These are phyloP conservation scores for Fragilaria crotonensis DNA, from an alignment of 108 stramenopile genomes.

Conservation along the genomic window DNA sequence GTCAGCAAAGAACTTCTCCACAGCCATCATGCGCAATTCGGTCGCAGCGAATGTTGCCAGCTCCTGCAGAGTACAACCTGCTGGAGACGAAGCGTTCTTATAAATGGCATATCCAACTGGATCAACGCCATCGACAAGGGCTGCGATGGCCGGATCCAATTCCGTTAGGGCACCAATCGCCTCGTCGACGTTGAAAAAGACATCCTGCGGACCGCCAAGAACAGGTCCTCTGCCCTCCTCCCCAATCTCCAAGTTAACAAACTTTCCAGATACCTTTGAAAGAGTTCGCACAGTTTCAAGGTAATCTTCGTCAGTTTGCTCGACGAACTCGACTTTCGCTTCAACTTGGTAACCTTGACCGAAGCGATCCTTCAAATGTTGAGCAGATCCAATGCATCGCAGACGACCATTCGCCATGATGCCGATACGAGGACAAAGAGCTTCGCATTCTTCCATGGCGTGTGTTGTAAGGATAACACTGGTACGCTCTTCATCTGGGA, in stretches of 20 bases:
- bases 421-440: slow-evolving; percentile 92
- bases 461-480: slow-evolving; percentile 84
- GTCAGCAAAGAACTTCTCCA: slow-evolving; percentile 39
- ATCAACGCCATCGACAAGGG: slow-evolving; percentile 30
- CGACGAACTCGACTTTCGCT: slow-evolving; percentile 50
- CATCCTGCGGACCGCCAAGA: slow-evolving; percentile 17
- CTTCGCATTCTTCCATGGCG: slow-evolving; percentile 96
- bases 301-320: slow-evolving; percentile 34
- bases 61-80: slow-evolving; percentile 37
- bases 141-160: slow-evolving; percentile 43
- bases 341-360: slow-evolving; percentile 80
- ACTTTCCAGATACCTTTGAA: slow-evolving; percentile 1
- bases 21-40: slow-evolving; percentile 54
- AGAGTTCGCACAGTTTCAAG: slow-evolving; percentile 9
- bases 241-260: not conserved
- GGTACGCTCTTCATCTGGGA: slow-evolving; percentile 39
- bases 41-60: slow-evolving; percentile 50
- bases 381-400: slow-evolving; percentile 83
- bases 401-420: slow-evolving; percentile 93
- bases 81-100: slow-evolving; percentile 48
- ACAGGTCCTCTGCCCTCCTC: slow-evolving; percentile 12
- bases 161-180: slow-evolving; percentile 16
- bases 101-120: slow-evolving; percentile 44
- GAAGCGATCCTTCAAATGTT: slow-evolving; percentile 79
- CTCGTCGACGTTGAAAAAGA: slow-evolving; percentile 46